Conservation (phyloP, 345 rosid genomes). For the Eucalyptus tenuipes region DNA sequence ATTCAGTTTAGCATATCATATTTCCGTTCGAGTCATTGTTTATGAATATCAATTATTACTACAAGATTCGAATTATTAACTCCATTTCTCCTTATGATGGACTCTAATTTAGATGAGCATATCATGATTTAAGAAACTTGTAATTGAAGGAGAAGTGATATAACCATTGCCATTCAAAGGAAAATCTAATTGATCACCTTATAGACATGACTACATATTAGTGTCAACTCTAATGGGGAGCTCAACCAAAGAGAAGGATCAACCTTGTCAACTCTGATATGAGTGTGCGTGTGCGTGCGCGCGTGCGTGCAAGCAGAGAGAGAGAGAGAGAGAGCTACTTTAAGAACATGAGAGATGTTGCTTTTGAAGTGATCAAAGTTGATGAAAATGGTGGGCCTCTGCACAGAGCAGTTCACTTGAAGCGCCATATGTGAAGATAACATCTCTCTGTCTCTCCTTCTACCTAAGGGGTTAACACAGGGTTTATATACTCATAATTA, state of each 20-base stretch:
- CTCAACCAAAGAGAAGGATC: not conserved
- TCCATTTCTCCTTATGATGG: not conserved
- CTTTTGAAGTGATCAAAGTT: not conserved
- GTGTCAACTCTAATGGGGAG: not conserved
- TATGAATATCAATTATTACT: not conserved
- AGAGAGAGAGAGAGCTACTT: not conserved
- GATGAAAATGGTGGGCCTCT: not conserved
- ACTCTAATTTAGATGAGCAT: not conserved
- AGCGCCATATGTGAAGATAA: not conserved
- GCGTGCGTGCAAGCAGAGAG: no score
- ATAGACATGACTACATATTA: not conserved
- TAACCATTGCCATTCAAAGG: not conserved
- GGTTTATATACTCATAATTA: not conserved
- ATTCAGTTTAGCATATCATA: not conserved
- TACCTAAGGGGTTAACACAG: not conserved
- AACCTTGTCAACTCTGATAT: not conserved
- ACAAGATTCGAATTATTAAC: not conserved
- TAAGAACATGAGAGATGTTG: not conserved
- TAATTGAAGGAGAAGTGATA: not conserved
- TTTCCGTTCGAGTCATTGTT: no score
- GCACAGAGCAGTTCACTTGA: not conserved
- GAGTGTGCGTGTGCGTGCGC: not conserved
- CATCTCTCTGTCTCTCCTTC: not conserved
- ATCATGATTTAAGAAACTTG: not conserved
- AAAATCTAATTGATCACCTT: not conserved